Percentiles rank a stretch among this genome's conserved stretches.
phyloP scores from a whole-genome alignment of 2,329 filamentous ascomycete genomes.

The Verticillium klebahnii region DNA sequence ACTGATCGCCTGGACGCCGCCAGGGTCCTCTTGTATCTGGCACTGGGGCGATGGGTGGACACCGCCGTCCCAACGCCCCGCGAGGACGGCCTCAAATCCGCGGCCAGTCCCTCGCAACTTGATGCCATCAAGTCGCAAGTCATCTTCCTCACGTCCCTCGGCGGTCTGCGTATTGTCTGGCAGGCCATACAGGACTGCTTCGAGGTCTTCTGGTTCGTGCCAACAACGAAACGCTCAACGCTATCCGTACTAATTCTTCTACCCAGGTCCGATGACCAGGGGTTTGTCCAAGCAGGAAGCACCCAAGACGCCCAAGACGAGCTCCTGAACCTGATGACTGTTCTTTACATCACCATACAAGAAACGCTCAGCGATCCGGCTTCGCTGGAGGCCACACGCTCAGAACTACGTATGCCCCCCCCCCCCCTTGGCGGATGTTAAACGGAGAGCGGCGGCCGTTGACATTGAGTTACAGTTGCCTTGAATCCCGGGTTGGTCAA shows the following conservation, averaged over 20 bases:
- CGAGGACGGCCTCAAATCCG: conserved; percentile 36
- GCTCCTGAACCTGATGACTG: conserved; percentile 58
- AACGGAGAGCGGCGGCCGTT: conserved; percentile 1
- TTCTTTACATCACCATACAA: conserved; percentile 58
- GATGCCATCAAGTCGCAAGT: conserved; percentile 54
- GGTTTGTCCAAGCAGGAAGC: conserved; percentile 30
- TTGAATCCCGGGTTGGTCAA: conserved; percentile 66
- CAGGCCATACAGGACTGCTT: conserved; percentile 43
- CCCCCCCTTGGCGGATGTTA: not conserved
- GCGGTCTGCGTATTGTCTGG: conserved; percentile 48
- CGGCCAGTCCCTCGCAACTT: conserved; percentile 53
- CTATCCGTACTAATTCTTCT: conserved; percentile 5
- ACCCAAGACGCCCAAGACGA: conserved; percentile 54
- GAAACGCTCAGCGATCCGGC: conserved; percentile 47
- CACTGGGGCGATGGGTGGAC: conserved; percentile 66
- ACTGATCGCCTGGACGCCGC: conserved; percentile 48
- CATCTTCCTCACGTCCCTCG: conserved; percentile 43
- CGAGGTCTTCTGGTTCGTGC: conserved; percentile 47
- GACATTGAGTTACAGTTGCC: conserved; percentile 33
- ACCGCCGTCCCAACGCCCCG: conserved; percentile 50
- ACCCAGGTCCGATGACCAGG: conserved; percentile 41
- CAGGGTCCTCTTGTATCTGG: conserved; percentile 54
- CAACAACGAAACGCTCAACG: conserved; percentile 8
- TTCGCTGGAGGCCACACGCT: conserved; percentile 40
- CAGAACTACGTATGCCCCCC: conserved; percentile 44